Base-by-base conservation (phyloP, 2,329 filamentous ascomycete genomes). In the Colletotrichum sp. region DNA sequence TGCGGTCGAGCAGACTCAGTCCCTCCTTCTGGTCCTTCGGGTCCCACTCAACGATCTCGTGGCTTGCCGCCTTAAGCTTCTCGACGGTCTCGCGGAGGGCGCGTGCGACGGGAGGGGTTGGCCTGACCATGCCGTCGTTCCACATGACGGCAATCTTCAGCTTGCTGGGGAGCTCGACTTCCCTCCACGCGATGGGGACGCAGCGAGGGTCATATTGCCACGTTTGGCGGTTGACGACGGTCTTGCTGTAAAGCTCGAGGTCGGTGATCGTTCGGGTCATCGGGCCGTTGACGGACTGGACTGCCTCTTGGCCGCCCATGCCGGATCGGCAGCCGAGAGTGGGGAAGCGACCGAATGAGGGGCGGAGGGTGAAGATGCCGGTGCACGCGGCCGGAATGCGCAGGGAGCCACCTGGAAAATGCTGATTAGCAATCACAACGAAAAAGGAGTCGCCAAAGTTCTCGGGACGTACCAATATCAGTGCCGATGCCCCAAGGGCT, bases 271-370 rank as follows among this genome's bases (percentile, higher is more conserved):
- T 89, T 32, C 86, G 86, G 2, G 90, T 88, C 86, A 94, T 87
- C 0, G 92, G 92, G 0, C 93, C 92, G 78, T 93, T 93, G 39
- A 94, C 91, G 24, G 90, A 92, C 69, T 87, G 86, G 0, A 94
- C 90, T 4, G 91, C 90, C 81, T 94, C 92, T 80, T 94, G 92
- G 4, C 92, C 92, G 1, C 90, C 88, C 82, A 94, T 87, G 10
- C 91, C 92, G 2, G 90, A 92, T 57, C 90, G 83, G 77, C 85
- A 77, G 73, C 86, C 82, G 30, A 86, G 82, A 6, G 91, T 91
- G 0, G 92, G 91, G 78, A 93, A 93, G 10, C 92, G 87, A 12
- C 91, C 91, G 71, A 88, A 87, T 0, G 90, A 92, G 0, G 91
- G 89, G 2, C 89, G 86, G 16, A 92, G 84, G 5, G 90, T 89